Evolutionary conservation across 2,329 filamentous ascomycete genomes (phyloP), one percentile per base, ranked within the genome.

Genomic region (Trichoderma asperellum): DNA sequence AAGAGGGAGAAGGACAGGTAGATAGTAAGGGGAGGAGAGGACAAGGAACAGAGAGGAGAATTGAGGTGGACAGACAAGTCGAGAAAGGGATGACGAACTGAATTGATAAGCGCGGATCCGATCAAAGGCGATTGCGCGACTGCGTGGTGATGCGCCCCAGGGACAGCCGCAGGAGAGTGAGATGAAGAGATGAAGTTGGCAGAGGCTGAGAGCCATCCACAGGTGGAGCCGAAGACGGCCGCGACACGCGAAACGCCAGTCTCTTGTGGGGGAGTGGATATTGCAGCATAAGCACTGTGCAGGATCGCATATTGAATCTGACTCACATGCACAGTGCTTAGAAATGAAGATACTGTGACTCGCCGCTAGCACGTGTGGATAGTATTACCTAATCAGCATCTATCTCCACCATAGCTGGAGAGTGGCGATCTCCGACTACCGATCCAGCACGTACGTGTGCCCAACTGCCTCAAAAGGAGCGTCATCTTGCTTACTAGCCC

Each of bases 351-450:
- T 6, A 68, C 65, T 32, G 57, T 60, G 1, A 0, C 8, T n/a
- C 40, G 29, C 57, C 24, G 32, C 21, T 10, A 11, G 24, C 59
- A 35, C 49, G 52, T 57, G 59, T 64, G 60, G 52, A 7, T 29
- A 18, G 29, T 35, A 43, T 58, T 67, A 67, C 58, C 64, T 59
- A 58, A 67, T 58, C 47, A 68, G 11, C 7, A 34, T 18, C 2
- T 7, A 24, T 61, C 55, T 68, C 68, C 68, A 68, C 68, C 57
- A 14, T 32, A n/a, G 55, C 64, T 70, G 68, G 68, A 63, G 58
- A 69, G 77, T 79, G 77, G 77, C 77, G 77, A 79, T 76, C 76
- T 79, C 77, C 77, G 77, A 57, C 16, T 29, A 37, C 43, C 21
- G 7, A 24, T 49, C 4, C 47, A 21, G 47, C 21, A 56, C 35